Conservation (phyloP, 768 basidiomycete genomes). For the Podaxis sp. region DNA sequence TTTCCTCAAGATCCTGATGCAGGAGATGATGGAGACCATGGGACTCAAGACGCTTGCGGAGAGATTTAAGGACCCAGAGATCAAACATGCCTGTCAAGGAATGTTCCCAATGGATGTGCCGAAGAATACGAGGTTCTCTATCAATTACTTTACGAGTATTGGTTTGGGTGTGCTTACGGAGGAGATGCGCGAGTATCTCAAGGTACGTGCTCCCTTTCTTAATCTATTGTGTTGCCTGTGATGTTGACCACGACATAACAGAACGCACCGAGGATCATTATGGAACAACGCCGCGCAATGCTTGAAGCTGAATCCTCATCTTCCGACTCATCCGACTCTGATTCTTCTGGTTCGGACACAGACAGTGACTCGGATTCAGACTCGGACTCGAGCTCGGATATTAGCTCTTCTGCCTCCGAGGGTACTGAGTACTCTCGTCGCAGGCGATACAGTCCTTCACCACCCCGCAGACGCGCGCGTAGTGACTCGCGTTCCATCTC, state of each 20-base stretch:
- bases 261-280: slow-evolving; percentile 91
- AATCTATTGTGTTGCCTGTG: not conserved
- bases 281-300: slow-evolving; percentile 91
- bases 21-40: slow-evolving; percentile 93
- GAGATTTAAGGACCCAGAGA: slow-evolving; percentile 86
- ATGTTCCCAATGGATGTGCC: slow-evolving; percentile 98
- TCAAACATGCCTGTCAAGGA: slow-evolving; percentile 66
- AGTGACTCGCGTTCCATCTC: slow-evolving; percentile 6
- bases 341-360: slow-evolving; percentile 31
- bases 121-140: slow-evolving; percentile 93
- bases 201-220: slow-evolving; percentile 51
- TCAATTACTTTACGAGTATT: slow-evolving; percentile 98
- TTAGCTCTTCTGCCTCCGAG: slow-evolving; percentile 13
- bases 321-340: slow-evolving; percentile 36
- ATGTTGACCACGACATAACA: slow-evolving; percentile 27
- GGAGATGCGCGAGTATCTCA: slow-evolving; percentile 94
- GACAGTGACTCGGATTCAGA: slow-evolving; percentile 29
- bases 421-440: slow-evolving; percentile 11
- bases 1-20: slow-evolving; percentile 95
- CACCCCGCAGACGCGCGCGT: slow-evolving; percentile 20
- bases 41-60: slow-evolving; percentile 85
- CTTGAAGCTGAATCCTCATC: slow-evolving; percentile 66
- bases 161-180: slow-evolving; percentile 90
- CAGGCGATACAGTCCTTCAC: slow-evolving; percentile 26
- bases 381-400: slow-evolving; percentile 22